Base-by-base conservation (phyloP, 768 basidiomycete species). In the Tylopilus sp. region DNA sequence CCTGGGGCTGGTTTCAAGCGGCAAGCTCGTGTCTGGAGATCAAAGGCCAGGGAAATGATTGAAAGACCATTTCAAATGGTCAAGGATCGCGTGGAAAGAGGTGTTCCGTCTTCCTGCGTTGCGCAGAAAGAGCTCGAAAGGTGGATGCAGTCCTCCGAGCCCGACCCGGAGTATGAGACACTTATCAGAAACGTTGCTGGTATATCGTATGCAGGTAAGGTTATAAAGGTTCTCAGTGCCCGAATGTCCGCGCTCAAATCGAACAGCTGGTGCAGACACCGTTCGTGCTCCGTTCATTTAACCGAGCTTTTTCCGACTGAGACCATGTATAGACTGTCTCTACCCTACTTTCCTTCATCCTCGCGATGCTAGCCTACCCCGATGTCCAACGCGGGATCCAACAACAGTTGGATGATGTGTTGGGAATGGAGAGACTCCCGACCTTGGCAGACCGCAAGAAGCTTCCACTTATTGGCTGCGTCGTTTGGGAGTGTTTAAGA, bases 291-390 rank as follows among this genome's bases (percentile, higher is more conserved):
- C 40, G 17, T 25, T 36, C 51, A 62, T 66, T 66, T 48, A 69
- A 69, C 3, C 63, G 69, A 9, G 68, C n/a, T 61, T 24, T 31
- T 45, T 22, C n/a, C 30, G n/a, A 42, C 54, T 59, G 36, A 64
- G 12, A 26, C 33, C 5, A 30, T 28, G 44, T 24, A 14, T 31
- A 84, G 83, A 83, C 80, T 3, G 72, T 78, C 13, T 75, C 79
- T 14, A 70, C 76, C 14, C 63, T 83, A 34, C 70, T 76, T 34
- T 72, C 75, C 4, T 82, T 84, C 60, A 55, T 81, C 24, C 73
- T 83, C 12, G 77, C 81, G 5, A 82, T 84, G 79, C 68, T 78
- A 42, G 69, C 78, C 28, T 62, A 82, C 62, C 83, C 83, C 17
- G 68, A 77, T 4, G 74, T 79, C 17, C 74, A 78, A 47, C 67